phyloP scores from a whole-genome alignment of 495 filamentous ascomycete species.

The Glonium stellatum region DNA sequence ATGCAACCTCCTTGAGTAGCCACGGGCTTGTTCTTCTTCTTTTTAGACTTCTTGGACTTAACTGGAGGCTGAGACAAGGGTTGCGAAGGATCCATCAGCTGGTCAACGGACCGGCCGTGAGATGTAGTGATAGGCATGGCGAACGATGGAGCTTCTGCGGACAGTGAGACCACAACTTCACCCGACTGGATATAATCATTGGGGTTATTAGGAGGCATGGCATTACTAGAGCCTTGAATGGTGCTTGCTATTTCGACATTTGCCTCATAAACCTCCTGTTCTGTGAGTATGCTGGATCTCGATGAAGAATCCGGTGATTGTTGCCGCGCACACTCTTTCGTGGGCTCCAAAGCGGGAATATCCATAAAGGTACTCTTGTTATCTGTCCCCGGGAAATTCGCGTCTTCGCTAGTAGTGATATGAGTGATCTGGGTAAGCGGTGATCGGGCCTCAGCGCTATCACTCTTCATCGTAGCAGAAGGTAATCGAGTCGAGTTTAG shows the following conservation, averaged over 20 bases:
- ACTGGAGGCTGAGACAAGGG: background rate
- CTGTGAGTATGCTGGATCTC: too few species aligned
- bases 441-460: background rate
- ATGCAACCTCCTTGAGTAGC: background rate
- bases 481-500: background rate
- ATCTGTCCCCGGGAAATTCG: too few species aligned
- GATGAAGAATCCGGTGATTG: too few species aligned
- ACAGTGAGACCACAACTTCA: background rate
- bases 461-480: background rate
- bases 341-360: background rate
- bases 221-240: too few species aligned
- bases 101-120: background rate
- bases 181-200: background rate
- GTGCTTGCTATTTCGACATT: too few species aligned
- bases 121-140: too few species aligned
- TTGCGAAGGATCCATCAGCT: background rate
- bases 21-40: conserved; percentile 1
- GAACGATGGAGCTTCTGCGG: too few species aligned
- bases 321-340: too few species aligned
- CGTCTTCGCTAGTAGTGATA: background rate
- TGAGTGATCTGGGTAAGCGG: background rate
- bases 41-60: conserved; percentile 1
- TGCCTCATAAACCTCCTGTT: too few species aligned
- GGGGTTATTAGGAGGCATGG: too few species aligned
- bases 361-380: background rate